These are phyloP conservation scores for Penicillium tannophilum DNA, from an alignment of 495 filamentous ascomycete species.

Conservation along the genomic window DNA sequence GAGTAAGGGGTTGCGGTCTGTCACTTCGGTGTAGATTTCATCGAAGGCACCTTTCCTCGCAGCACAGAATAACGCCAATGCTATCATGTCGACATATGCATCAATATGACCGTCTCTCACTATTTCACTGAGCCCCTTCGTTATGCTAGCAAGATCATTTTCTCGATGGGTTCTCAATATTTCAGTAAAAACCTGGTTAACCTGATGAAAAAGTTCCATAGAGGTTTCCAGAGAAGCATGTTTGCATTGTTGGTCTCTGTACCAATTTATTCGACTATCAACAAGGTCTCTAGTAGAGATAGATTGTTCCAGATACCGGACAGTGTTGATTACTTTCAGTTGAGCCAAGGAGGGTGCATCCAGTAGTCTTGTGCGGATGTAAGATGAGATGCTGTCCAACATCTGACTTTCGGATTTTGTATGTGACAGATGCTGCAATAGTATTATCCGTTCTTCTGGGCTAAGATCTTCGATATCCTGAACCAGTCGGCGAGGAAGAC, in stretches of 20 bases:
- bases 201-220: slow-evolving; percentile 48
- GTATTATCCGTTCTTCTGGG: slow-evolving; percentile 51
- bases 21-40: slow-evolving; percentile 61
- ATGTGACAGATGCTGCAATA: slow-evolving; percentile 52
- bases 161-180: slow-evolving; percentile 46
- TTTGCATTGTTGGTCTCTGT: slow-evolving; percentile 46
- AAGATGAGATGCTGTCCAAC: slow-evolving; percentile 37
- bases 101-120: slow-evolving; percentile 44
- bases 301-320: slow-evolving; percentile 52
- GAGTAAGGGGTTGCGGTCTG: slow-evolving; percentile 60
- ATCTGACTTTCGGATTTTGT: slow-evolving; percentile 36
- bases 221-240: slow-evolving; percentile 42
- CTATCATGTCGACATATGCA: slow-evolving; percentile 52
- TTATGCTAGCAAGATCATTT: slow-evolving; percentile 44
- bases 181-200: slow-evolving; percentile 40
- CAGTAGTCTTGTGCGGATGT: slow-evolving; percentile 51
- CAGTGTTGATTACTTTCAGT: slow-evolving; percentile 50
- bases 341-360: slow-evolving; percentile 53
- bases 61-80: slow-evolving; percentile 57
- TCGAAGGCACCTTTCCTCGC: slow-evolving; percentile 57
- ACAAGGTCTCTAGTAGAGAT: slow-evolving; percentile 47
- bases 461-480: slow-evolving; percentile 58
- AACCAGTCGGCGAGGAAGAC: slow-evolving; percentile 47
- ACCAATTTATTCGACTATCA: slow-evolving; percentile 53
- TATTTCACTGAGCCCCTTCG: slow-evolving; percentile 37